phyloP scores from a whole-genome alignment of 306 rosid species.

The Fagus sylvatica region DNA sequence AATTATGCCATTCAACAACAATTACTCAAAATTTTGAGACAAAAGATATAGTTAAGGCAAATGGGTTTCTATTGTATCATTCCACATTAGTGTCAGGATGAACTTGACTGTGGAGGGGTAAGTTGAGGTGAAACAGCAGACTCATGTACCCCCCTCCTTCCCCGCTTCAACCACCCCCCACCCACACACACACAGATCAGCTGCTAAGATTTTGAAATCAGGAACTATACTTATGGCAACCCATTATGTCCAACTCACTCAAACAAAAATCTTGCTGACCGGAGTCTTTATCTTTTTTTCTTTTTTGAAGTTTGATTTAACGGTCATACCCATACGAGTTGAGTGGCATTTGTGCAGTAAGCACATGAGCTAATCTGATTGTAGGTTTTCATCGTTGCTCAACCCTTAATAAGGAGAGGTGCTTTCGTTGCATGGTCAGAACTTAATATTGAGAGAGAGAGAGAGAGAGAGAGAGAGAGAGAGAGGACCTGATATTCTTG shows the following conservation, averaged over 20 bases:
- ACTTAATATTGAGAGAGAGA: neutral
- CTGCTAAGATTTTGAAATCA: neutral
- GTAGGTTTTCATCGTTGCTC: neutral
- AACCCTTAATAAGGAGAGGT: neutral
- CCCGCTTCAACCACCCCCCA: no score
- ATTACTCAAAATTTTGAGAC: neutral
- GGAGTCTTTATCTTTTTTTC: neutral
- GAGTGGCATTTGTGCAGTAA: neutral
- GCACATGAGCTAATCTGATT: neutral
- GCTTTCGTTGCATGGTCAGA: neutral
- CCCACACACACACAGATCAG: neutral
- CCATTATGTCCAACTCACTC: neutral
- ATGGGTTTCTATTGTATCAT: neutral
- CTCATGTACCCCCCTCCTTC: neutral
- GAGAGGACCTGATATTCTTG: conserved; percentile 87
- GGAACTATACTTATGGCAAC: neutral
- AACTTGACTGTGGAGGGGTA: neutral
- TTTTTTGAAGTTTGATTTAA: no score
- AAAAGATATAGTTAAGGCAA: neutral
- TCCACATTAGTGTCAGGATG: neutral
- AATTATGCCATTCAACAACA: neutral
- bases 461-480: conserved; percentile 14
- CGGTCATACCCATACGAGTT: neutral
- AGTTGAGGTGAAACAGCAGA: neutral
- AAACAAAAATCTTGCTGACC: conserved; percentile 2